phyloP scores from a whole-genome alignment of 495 filamentous ascomycete genomes.

The Pseudomonodictys pantanalensis region DNA sequence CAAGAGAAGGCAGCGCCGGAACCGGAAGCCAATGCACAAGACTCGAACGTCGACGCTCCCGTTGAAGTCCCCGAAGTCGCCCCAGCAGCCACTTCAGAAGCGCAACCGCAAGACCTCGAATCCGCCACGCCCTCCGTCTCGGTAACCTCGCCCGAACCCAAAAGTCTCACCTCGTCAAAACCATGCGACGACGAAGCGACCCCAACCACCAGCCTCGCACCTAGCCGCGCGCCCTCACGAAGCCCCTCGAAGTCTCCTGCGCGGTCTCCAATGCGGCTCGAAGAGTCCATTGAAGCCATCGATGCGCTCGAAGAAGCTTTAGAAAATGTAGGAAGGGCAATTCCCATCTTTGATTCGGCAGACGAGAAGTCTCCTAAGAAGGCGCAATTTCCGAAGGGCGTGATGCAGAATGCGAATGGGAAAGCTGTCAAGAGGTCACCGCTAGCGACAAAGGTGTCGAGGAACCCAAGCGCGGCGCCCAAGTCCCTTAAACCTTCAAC shows the following conservation, averaged over 20 bases:
- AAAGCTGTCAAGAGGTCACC: constrained; percentile 10
- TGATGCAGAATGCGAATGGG: constrained; percentile 5
- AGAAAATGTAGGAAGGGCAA: constrained; percentile 50
- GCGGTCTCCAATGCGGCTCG: constrained; percentile 54
- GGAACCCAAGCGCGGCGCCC: constrained; percentile 4
- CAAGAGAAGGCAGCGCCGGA: too few relatives aligned
- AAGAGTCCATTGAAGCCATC: constrained; percentile 66
- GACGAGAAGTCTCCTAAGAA: constrained; percentile 31
- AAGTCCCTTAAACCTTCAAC: constrained; percentile 24
- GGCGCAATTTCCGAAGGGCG: constrained; percentile 2
- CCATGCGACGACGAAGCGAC: constrained; percentile 24
- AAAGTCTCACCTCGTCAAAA: constrained; percentile 22
- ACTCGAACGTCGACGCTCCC: not conserved
- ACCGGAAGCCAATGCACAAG: too few relatives aligned
- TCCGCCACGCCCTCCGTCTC: constrained; percentile 1
- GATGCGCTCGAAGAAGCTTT: constrained; percentile 68
- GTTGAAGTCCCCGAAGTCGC: not conserved
- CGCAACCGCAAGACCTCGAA: too few relatives aligned
- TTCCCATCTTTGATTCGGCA: constrained; percentile 25
- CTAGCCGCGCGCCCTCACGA: not conserved
- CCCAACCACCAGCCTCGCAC: constrained; percentile 3
- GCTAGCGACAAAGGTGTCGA: constrained; percentile 15
- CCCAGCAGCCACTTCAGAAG: too few relatives aligned
- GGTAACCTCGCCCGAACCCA: constrained; percentile 23
- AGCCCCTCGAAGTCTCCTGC: constrained; percentile 40